These are phyloP conservation scores for Camellia sinensis DNA, from an alignment of 148 eudicot species.

Conservation along the genomic window DNA sequence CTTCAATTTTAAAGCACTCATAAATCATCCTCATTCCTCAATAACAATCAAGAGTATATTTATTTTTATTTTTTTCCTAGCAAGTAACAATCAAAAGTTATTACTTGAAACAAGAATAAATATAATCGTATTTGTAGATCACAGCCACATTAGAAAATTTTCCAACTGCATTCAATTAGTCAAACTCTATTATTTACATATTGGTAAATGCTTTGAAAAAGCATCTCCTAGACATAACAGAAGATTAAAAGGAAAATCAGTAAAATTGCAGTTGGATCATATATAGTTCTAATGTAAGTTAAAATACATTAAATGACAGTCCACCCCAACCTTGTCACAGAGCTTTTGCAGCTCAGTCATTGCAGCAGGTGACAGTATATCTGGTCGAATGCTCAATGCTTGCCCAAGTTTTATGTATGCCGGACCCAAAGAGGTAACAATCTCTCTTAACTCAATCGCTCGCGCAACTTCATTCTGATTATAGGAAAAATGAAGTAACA, in stretches of 20 bases:
- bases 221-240: neutral
- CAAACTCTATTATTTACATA: neutral
- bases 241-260: neutral
- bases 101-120: too few relatives aligned
- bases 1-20: too few relatives aligned
- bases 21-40: neutral
- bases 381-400: conserved; percentile 99
- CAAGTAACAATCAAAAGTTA: neutral
- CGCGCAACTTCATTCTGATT: conserved; percentile 92
- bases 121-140: neutral
- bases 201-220: neutral
- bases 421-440: conserved; percentile 98
- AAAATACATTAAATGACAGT: neutral
- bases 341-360: conserved; percentile 98
- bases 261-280: neutral
- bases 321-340: conserved; percentile 78
- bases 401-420: conserved; percentile 99
- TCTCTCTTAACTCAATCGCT: conserved; percentile 96
- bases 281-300: neutral
- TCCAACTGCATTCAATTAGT: neutral
- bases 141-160: neutral
- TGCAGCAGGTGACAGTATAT: conserved; percentile 89
- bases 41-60: neutral
- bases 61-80: too few relatives aligned
- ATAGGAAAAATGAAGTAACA: conserved; percentile 4